These are phyloP conservation scores for Rutstroemia sp. DNA, from an alignment of 2,329 filamentous ascomycete species.

Conservation along the genomic window DNA sequence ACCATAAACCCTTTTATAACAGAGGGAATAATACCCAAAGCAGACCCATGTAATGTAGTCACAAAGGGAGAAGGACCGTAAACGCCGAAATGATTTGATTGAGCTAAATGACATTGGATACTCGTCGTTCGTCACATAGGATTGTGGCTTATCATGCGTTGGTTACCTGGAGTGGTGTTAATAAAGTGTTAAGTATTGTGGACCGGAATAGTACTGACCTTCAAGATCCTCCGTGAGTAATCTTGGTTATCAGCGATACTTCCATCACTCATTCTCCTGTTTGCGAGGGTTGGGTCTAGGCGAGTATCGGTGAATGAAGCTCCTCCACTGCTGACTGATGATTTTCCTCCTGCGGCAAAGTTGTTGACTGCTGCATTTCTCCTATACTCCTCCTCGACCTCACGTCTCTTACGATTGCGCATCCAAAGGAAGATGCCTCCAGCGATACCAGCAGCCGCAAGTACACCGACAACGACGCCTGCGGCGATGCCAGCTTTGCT, in stretches of 20 bases:
- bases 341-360: slow-evolving; percentile 61
- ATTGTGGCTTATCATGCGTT: slow-evolving; percentile 42
- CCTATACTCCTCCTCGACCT: slow-evolving; percentile 78
- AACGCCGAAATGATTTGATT: slow-evolving; percentile 27
- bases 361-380: slow-evolving; percentile 72
- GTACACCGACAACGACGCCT: slow-evolving; percentile 77
- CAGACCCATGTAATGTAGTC: slow-evolving; percentile 18
- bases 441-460: slow-evolving; percentile 57
- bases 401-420: slow-evolving; percentile 66
- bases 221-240: slow-evolving; percentile 90
- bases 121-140: slow-evolving; percentile 34
- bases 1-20: slow-evolving; percentile 22
- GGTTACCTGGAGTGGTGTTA: slow-evolving; percentile 39
- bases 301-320: slow-evolving; percentile 73
- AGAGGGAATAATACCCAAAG: slow-evolving; percentile 16
- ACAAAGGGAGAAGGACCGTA: slow-evolving; percentile 19
- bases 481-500: slow-evolving; percentile 73
- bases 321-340: slow-evolving; percentile 47
- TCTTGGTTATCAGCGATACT: slow-evolving; percentile 97
- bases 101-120: slow-evolving; percentile 25
- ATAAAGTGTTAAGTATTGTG: slow-evolving; percentile 2
- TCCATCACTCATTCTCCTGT: slow-evolving; percentile 81
- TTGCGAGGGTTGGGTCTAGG: slow-evolving; percentile 72
- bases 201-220: slow-evolving; percentile 52
- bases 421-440: slow-evolving; percentile 68